Conservation (phyloP, 2,329 filamentous ascomycete species). For the Stachybotrys chlorohalonatus region DNA sequence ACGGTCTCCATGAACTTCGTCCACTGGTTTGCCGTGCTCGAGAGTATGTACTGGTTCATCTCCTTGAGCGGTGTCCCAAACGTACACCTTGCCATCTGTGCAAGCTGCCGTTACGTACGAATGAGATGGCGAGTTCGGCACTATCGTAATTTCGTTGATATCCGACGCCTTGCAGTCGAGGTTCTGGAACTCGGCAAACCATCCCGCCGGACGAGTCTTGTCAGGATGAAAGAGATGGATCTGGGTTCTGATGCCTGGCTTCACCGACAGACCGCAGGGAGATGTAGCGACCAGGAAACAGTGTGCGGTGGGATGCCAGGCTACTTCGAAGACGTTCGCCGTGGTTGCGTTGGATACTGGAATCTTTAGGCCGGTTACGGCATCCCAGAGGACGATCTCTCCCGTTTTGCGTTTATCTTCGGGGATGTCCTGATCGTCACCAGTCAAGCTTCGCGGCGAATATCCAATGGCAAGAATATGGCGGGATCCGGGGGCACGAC, state of each 20-base stretch:
- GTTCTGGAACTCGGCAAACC: conserved; percentile 36
- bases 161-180: conserved; percentile 52
- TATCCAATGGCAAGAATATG: conserved; percentile 53
- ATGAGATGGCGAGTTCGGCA: conserved; percentile 41
- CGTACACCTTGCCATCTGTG: conserved; percentile 52
- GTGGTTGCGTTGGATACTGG: conserved; percentile 40
- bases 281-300: conserved; percentile 51
- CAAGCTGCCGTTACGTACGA: conserved; percentile 52
- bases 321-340: conserved; percentile 55
- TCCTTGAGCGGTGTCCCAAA: conserved; percentile 52
- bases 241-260: conserved; percentile 42
- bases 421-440: conserved; percentile 49
- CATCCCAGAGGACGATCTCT: conserved; percentile 53
- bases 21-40: conserved; percentile 37
- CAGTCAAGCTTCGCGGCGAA: conserved; percentile 45
- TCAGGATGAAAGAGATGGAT: conserved; percentile 42
- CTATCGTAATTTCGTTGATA: conserved; percentile 53
- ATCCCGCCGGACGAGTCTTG: conserved; percentile 13
- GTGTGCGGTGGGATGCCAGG: conserved; percentile 48
- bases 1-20: conserved; percentile 31
- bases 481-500: conserved; percentile 29
- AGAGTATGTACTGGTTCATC: conserved; percentile 48
- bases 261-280: conserved; percentile 34
- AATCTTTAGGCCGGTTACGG: conserved; percentile 30
- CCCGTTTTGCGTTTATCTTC: conserved; percentile 48